Conservation (phyloP, 352 stramenopile genomes). For the Phytopythium oedochilum region DNA sequence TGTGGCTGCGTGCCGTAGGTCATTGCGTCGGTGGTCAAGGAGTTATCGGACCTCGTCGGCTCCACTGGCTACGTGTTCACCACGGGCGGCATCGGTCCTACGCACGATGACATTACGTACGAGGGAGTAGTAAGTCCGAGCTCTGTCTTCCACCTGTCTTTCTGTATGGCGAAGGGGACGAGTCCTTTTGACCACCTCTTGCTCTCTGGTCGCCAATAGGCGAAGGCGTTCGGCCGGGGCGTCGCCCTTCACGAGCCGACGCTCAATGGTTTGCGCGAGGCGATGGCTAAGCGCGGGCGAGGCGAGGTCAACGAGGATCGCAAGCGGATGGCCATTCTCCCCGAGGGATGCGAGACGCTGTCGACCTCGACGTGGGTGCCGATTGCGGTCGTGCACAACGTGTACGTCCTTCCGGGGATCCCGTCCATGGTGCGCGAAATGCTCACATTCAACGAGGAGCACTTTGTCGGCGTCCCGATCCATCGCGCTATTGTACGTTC, state of each 20-base stretch:
- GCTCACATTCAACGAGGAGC: slow-evolving; percentile 74
- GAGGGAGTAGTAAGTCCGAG: slow-evolving; percentile 53
- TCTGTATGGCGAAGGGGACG: neutral
- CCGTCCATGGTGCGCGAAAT: slow-evolving; percentile 79
- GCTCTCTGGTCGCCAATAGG: slow-evolving; percentile 24
- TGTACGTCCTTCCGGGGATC: slow-evolving; percentile 83
- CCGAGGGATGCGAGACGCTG: slow-evolving; percentile 50
- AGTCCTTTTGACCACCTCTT: neutral
- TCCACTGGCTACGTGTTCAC: slow-evolving; percentile 79
- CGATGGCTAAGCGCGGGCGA: slow-evolving; percentile 30
- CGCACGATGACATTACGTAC: slow-evolving; percentile 88
- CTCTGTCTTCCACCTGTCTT: neutral
- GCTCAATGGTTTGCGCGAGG: slow-evolving; percentile 41
- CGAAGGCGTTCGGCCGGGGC: slow-evolving; percentile 65
- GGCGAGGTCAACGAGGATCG: slow-evolving; percentile 59
- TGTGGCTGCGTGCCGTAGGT: slow-evolving; percentile 60
- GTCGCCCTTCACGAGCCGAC: slow-evolving; percentile 70
- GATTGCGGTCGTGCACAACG: slow-evolving; percentile 73
- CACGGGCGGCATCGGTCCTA: slow-evolving; percentile 79
- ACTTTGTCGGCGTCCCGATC: slow-evolving; percentile 76
- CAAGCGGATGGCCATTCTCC: slow-evolving; percentile 72
- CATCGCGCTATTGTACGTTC: slow-evolving; percentile 64
- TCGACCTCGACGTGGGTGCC: slow-evolving; percentile 63
- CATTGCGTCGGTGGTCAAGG: slow-evolving; percentile 67
- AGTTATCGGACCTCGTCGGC: slow-evolving; percentile 70